Evolutionary conservation across 1,284 basidiomycete species (phyloP), one percentile per base, ranked within the genome.

Genomic region (Boletus hoseneyae): DNA sequence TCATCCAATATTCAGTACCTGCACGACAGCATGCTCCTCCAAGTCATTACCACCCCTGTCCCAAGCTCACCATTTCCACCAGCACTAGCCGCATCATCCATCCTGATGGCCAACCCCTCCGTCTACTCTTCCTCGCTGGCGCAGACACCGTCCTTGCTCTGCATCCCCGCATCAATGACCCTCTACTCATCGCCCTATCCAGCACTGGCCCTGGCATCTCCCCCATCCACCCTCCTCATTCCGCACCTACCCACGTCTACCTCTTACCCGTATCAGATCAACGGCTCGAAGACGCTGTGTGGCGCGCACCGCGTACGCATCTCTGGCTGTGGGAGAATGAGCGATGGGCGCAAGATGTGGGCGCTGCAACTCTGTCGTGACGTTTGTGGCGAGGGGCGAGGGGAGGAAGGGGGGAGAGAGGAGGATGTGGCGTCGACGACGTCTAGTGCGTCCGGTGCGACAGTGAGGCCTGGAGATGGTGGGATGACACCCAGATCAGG

Each of bases 301-400:
- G 85, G 84, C 70, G 68, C 2, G 72, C 80, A 3, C 78, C 83
- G 56, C 74, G 83, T 64, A 65, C 77, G 3, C 77, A 83, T 39
- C 85, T 90, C 8, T 84, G 88, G 62, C 63, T 90, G 15, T 90
- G 79, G 73, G 88, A 90, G 72, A 90, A 90, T 64, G 85, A 90
- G 62, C 73, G 87, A 15, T 82, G 78, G 70, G 67, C 51, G 1
- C 50, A 57, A 2, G 45, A 57, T 8, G 19, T 33, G 2, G 4
- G 41, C 3, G 50, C 56, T 48, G 51, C 5, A 62, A 36, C 30
- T 60, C 62, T 0, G 25, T 42, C 8, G 46, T 44, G 2, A 34
- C 29, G 3, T 43, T 51, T 6, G 42, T 48, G 0, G 51, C 45
- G 54, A 63, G 0, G 43, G 27, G 15, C 12, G 25, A 10, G 35